Conservation (phyloP, 164 flowering plant species). For the Taxillus chinensis region DNA sequence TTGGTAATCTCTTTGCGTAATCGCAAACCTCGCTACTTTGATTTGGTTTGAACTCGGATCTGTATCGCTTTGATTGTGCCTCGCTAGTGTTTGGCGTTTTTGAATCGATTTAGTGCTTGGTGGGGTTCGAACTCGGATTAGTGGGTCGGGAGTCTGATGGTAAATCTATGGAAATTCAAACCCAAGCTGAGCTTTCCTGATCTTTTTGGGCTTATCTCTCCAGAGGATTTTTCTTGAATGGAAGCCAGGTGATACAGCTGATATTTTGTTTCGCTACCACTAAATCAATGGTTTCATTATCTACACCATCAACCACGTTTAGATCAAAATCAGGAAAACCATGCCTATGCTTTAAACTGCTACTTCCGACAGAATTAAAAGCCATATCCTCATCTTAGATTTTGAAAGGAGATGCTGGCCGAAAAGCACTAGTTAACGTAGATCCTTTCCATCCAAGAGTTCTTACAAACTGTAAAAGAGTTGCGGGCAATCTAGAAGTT, state of each 20-base stretch:
- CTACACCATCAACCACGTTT: slow-evolving; percentile 53
- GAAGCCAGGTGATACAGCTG: slow-evolving; percentile 30
- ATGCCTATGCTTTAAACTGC: slow-evolving; percentile 32
- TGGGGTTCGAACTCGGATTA: too few species aligned
- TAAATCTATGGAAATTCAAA: too few species aligned
- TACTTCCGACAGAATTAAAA: slow-evolving; percentile 20
- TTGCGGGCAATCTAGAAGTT: slow-evolving; percentile 38
- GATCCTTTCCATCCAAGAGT: slow-evolving; percentile 72
- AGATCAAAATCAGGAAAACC: slow-evolving; percentile 59
- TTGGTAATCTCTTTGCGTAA: background rate
- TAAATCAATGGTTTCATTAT: slow-evolving; percentile 16
- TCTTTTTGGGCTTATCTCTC: slow-evolving; percentile 48
- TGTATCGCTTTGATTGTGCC: too few species aligned
- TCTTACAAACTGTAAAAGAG: slow-evolving; percentile 62
- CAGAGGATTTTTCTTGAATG: slow-evolving; percentile 53
- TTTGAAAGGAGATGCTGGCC: slow-evolving; percentile 65
- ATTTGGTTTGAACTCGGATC: too few species aligned
- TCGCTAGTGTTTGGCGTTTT: too few species aligned
- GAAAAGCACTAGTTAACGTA: slow-evolving; percentile 76
- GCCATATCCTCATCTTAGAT: slow-evolving; percentile 34
- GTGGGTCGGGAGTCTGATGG: too few species aligned
- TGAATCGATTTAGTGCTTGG: too few species aligned
- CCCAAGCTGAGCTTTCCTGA: slow-evolving; percentile 53
- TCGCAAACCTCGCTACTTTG: background rate
- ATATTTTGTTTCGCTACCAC: slow-evolving; percentile 20